A percentile compares a stretch with the other conserved stretches of the same genome.
Evolutionary conservation across 2,329 filamentous ascomycete species (phyloP).

Genomic region (Rutstroemia sp.): DNA sequence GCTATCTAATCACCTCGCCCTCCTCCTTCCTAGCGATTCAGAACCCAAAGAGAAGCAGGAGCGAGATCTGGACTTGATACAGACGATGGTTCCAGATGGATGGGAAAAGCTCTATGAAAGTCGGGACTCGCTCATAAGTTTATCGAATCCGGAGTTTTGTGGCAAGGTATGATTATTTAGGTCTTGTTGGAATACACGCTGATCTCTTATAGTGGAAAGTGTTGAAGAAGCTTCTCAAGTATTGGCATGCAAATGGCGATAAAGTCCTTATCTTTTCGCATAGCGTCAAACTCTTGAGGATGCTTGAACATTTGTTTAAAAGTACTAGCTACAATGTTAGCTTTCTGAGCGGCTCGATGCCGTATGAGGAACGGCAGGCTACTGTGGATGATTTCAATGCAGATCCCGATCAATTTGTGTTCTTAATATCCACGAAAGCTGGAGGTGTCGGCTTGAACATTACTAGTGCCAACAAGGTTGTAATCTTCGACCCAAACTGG

Average conservation of each 20-base stretch:
- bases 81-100: slow-evolving; percentile 63
- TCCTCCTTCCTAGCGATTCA: slow-evolving; percentile 62
- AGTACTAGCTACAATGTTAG: slow-evolving; percentile 86
- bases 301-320: slow-evolving; percentile 78
- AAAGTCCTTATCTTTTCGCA: slow-evolving; percentile 96
- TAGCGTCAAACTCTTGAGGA: slow-evolving; percentile 75
- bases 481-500: slow-evolving; percentile 96
- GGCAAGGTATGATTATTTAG: slow-evolving; percentile 51
- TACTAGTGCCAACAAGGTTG: slow-evolving; percentile 95
- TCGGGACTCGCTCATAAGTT: slow-evolving; percentile 70
- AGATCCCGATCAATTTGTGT: slow-evolving; percentile 82
- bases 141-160: slow-evolving; percentile 84
- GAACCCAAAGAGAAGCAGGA: slow-evolving; percentile 66
- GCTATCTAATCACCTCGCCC: slow-evolving; percentile 84
- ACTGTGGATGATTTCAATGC: slow-evolving; percentile 89
- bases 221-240: slow-evolving; percentile 73
- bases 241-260: slow-evolving; percentile 85
- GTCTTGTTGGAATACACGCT: background rate
- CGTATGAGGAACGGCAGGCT: slow-evolving; percentile 73
- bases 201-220: slow-evolving; percentile 64
- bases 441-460: slow-evolving; percentile 95
- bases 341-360: slow-evolving; percentile 81
- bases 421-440: slow-evolving; percentile 88
- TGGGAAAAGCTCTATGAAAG: slow-evolving; percentile 70
- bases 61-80: slow-evolving; percentile 68